phyloP scores from a whole-genome alignment of 23 red algal species.

The Agarophyton chilense region DNA sequence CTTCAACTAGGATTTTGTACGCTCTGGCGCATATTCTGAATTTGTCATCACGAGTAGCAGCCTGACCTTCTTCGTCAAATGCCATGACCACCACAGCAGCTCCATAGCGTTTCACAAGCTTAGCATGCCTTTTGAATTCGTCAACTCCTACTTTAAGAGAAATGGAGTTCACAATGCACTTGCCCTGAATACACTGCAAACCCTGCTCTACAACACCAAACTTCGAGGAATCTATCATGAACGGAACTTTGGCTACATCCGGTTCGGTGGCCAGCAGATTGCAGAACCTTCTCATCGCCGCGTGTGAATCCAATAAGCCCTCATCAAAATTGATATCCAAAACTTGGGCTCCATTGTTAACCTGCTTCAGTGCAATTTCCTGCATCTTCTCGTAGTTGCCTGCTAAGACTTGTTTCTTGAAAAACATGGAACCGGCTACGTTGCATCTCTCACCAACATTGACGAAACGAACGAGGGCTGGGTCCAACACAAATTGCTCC shows the following conservation, averaged over 20 bases:
- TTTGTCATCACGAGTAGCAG: slow-evolving; percentile 76
- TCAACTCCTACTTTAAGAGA: slow-evolving; percentile 78
- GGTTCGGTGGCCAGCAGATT: slow-evolving; percentile 84
- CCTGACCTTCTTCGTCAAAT: slow-evolving; percentile 84
- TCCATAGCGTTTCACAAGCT: slow-evolving; percentile 74
- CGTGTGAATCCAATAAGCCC: slow-evolving; percentile 79
- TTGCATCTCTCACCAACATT: slow-evolving; percentile 89
- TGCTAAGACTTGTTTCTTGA: slow-evolving; percentile 84
- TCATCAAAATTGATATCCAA: slow-evolving; percentile 90
- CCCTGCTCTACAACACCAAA: slow-evolving; percentile 80
- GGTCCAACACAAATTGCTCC: slow-evolving; percentile 79
- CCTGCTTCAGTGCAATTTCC: slow-evolving; percentile 86
- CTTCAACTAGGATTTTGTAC: slow-evolving; percentile 75
- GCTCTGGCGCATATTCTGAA: slow-evolving; percentile 74
- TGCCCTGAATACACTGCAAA: slow-evolving; percentile 79
- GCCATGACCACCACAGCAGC: slow-evolving; percentile 89
- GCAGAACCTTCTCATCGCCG: slow-evolving; percentile 77
- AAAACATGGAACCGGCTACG: slow-evolving; percentile 71
- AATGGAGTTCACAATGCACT: slow-evolving; percentile 89
- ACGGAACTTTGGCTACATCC: slow-evolving; percentile 80
- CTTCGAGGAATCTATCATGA: slow-evolving; percentile 88
- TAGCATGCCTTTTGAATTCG: slow-evolving; percentile 58
- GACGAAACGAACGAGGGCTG: slow-evolving; percentile 75
- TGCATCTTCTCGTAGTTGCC: slow-evolving; percentile 89
- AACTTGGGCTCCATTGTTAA: slow-evolving; percentile 83